Evolutionary conservation across 2,329 filamentous ascomycete species (phyloP), one percentile per base, ranked within the genome.

Genomic region (Xylaria sp.): DNA sequence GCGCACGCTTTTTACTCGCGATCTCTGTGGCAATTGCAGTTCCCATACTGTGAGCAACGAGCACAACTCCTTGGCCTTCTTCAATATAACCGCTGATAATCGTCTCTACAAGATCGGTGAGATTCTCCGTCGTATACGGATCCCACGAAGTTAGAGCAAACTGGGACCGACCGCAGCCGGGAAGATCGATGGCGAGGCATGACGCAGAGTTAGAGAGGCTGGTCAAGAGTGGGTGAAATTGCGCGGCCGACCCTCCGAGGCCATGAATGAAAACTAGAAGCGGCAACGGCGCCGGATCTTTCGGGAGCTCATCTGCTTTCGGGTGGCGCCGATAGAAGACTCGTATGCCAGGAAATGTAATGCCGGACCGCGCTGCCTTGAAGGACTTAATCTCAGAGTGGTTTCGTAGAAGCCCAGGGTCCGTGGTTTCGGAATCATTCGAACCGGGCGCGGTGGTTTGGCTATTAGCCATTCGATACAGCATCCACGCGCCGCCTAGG

Each of bases 251-350:
- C 49, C 95, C 95, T n/a, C 94, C 95, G 9, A 98, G 83, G 1
- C 95, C 95, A 72, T 98, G 95, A 59, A 98, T 83, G 73, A 96
- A 97, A 43, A 98, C 93, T 3, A 98, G 79, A 9, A 99, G 79
- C 1, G 95, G 95, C 10, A 97, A 78, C 0, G 91, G 88, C 0
- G 85, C 83, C 1, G 92, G 91, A 63, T 87, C 83, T 41, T 81
- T 84, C 2, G 92, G 92, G 3, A 98, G 83, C 74, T 95, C 91
- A 62, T 88, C 85, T n/a, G 89, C 87, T 72, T 97, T 92, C 19
- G 88, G 85, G 76, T 97, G 95, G 56, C 86, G 86, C 58, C 90
- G 86, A 77, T 90, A 93, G 75, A 98, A 97, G 43, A 93, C 88
- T 58, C 94, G 87, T 65, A 98, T 83, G 31, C 83, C 85, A 1